These are phyloP conservation scores for Obelidium mucronatum DNA, from an alignment of 192 early-diverging fungal species.

Conservation along the genomic window DNA sequence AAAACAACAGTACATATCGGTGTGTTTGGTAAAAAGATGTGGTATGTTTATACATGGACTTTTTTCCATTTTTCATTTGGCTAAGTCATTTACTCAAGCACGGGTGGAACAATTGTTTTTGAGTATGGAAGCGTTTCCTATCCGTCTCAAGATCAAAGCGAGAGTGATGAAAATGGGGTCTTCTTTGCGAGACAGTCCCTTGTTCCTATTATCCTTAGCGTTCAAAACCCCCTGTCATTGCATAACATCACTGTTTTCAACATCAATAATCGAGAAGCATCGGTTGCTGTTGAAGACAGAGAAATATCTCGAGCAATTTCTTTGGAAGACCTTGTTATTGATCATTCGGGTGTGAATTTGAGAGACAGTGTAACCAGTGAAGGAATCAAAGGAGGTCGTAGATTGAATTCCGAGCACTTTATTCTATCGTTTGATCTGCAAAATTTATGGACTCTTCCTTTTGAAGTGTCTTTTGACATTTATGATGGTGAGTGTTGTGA, in stretches of 20 bases:
- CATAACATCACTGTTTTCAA: constrained; percentile 73
- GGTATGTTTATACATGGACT: constrained; percentile 49
- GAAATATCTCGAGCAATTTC: constrained; percentile 39
- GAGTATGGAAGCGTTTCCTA: constrained; percentile 68
- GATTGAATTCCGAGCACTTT: constrained; percentile 63
- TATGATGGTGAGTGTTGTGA: constrained; percentile 57
- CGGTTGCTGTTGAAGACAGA: not conserved
- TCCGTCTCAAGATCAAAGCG: not conserved
- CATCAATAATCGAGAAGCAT: constrained; percentile 38
- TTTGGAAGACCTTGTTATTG: constrained; percentile 57
- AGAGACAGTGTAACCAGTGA: constrained; percentile 43
- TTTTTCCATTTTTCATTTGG: constrained; percentile 28
- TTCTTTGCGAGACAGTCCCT: constrained; percentile 75
- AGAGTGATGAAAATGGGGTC: constrained; percentile 5
- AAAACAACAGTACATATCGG: constrained; percentile 61
- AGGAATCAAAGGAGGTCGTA: not conserved
- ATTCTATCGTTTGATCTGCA: constrained; percentile 79
- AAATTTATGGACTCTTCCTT: constrained; percentile 75
- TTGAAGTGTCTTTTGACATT: constrained; percentile 75
- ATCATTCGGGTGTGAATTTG: constrained; percentile 29
- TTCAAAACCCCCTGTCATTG: constrained; percentile 67
- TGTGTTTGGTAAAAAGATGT: constrained; percentile 75
- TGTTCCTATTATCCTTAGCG: constrained; percentile 74
- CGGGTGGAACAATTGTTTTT: constrained; percentile 72
- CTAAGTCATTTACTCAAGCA: constrained; percentile 44